Conservation (phyloP, 495 filamentous ascomycete species). For the Lichina pygmaea region DNA sequence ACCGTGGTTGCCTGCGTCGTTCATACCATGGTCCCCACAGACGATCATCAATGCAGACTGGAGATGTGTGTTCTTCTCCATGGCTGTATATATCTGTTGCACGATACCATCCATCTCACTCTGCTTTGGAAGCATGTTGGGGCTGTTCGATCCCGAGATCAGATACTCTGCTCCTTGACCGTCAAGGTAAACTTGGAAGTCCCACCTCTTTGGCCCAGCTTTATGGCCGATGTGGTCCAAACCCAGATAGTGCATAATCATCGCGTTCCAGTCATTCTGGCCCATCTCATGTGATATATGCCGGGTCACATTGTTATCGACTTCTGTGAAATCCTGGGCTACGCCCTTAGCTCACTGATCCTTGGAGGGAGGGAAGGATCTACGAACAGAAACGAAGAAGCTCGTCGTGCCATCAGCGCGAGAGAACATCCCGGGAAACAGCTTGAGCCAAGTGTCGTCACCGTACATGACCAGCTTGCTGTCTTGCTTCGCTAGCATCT, state of each 20-base stretch:
- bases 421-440: slow-evolving; percentile 72
- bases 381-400: slow-evolving; percentile 88
- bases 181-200: background rate
- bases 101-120: slow-evolving; percentile 81
- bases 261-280: slow-evolving; percentile 64
- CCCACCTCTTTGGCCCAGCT: slow-evolving; percentile 58
- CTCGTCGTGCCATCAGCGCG: slow-evolving; percentile 79
- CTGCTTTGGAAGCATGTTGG: slow-evolving; percentile 83
- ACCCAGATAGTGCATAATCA: slow-evolving; percentile 88
- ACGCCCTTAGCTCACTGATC: slow-evolving; percentile 6
- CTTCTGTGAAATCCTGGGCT: slow-evolving; percentile 82
- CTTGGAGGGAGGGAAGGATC: background rate
- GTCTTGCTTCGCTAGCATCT: slow-evolving; percentile 44
- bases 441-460: slow-evolving; percentile 94
- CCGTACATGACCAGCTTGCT: slow-evolving; percentile 83
- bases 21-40: slow-evolving; percentile 95
- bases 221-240: slow-evolving; percentile 97
- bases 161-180: background rate
- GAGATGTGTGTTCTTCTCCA: slow-evolving; percentile 40
- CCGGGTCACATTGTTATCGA: slow-evolving; percentile 90
- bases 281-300: slow-evolving; percentile 54
- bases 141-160: slow-evolving; percentile 16
- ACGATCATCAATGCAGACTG: slow-evolving; percentile 59
- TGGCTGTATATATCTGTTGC: slow-evolving; percentile 42
- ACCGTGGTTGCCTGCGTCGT: slow-evolving; percentile 91